phyloP scores from a whole-genome alignment of 352 stramenopile genomes.

The Phytophthora vignae region DNA sequence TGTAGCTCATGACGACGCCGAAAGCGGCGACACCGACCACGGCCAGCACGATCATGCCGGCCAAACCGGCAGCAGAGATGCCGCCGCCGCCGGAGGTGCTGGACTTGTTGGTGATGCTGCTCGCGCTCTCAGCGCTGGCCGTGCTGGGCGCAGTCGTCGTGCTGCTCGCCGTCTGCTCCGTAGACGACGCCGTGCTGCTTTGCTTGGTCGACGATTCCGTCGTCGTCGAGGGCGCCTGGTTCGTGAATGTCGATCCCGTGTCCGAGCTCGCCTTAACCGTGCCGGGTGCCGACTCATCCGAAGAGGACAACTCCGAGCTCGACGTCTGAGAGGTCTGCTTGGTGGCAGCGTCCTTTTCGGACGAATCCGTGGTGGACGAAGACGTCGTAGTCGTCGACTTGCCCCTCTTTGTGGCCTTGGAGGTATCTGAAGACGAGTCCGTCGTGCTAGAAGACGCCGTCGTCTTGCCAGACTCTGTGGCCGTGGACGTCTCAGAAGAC shows the following conservation, averaged over 20 bases:
- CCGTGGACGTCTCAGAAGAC: background rate
- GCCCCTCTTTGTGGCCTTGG: slow-evolving; percentile 10
- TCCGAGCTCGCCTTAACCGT: slow-evolving; percentile 51
- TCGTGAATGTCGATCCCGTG: slow-evolving; percentile 42
- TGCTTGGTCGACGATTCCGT: slow-evolving; percentile 28
- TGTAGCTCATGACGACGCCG: slow-evolving; percentile 74
- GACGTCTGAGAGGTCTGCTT: slow-evolving; percentile 15
- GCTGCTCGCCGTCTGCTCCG: slow-evolving; percentile 10
- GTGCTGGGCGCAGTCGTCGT: slow-evolving; percentile 7
- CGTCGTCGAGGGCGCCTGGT: slow-evolving; percentile 27
- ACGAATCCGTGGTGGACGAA: slow-evolving; percentile 14
- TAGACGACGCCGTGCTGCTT: slow-evolving; percentile 9
- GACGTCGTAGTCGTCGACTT: slow-evolving; percentile 13
- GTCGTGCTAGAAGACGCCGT: slow-evolving; percentile 14
- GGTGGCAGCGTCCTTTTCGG: slow-evolving; percentile 3
- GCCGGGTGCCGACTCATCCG: slow-evolving; percentile 28
- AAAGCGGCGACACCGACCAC: slow-evolving; percentile 59
- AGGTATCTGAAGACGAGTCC: slow-evolving; percentile 3
- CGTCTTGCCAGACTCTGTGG: slow-evolving; percentile 9
- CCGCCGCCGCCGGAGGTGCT: slow-evolving; percentile 21
- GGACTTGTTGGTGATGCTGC: slow-evolving; percentile 57
- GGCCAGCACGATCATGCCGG: slow-evolving; percentile 64
- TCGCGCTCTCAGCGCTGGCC: slow-evolving; percentile 14
- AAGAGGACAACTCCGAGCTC: background rate
- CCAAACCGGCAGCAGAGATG: slow-evolving; percentile 66